Evolutionary conservation across 768 basidiomycete genomes (phyloP).

Genomic region (Kwoniella sp.): DNA sequence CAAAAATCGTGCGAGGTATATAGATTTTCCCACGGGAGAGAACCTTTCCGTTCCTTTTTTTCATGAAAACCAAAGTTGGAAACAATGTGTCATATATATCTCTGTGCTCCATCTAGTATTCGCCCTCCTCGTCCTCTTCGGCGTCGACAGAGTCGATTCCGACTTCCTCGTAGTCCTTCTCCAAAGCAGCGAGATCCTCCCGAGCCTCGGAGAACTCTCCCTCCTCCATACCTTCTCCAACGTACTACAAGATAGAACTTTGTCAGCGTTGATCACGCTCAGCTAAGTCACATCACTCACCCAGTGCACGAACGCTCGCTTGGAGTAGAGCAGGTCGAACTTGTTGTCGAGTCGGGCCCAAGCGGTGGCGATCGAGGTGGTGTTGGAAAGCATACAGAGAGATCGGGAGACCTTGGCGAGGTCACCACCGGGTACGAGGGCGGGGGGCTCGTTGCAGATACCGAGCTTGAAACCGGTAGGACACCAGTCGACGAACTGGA

Average conservation of each 20-base stretch:
- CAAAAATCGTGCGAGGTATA: background rate
- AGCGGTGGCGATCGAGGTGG: conserved; percentile 73
- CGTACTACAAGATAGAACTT: conserved; percentile 71
- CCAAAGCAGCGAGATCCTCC: conserved; percentile 95
- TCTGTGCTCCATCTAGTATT: conserved; percentile 53
- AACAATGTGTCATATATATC: background rate
- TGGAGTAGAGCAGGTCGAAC: conserved; percentile 97
- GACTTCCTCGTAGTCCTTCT: conserved; percentile 66
- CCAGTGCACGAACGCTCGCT: conserved; percentile 59
- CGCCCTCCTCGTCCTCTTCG: conserved; percentile 55
- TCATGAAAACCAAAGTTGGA: background rate
- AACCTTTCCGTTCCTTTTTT: no score
- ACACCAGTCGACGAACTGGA: conserved; percentile 95
- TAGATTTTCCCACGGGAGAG: no score
- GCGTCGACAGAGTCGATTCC: conserved; percentile 56
- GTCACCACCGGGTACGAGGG: conserved; percentile 88
- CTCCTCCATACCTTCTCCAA: conserved; percentile 99
- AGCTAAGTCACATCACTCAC: conserved; percentile 33
- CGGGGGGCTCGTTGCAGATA: conserved; percentile 95
- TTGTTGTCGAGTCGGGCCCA: conserved; percentile 96
- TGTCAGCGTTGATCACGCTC: no score
- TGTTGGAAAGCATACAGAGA: conserved; percentile 94
- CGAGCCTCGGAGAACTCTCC: conserved; percentile 98
- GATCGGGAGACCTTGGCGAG: conserved; percentile 91
- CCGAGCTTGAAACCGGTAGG: conserved; percentile 95